These are phyloP conservation scores for Coemansia sp. DNA, from an alignment of 192 early-diverging fungal species.

Conservation along the genomic window DNA sequence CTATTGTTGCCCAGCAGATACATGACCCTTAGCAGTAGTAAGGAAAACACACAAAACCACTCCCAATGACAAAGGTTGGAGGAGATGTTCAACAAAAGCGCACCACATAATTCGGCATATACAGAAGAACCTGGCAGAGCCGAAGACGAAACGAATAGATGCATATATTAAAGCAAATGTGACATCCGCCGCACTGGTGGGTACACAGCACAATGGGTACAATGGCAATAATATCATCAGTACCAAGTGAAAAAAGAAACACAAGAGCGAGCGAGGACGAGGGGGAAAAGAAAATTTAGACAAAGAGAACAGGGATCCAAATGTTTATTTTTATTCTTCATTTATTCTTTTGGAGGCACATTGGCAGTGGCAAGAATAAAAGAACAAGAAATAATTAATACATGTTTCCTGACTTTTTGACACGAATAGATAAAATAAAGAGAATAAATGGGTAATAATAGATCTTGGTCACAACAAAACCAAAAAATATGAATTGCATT, in stretches of 20 bases:
- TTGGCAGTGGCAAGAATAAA: too few relatives aligned
- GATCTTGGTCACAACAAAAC: background rate
- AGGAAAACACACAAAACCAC: too few relatives aligned
- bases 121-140: background rate
- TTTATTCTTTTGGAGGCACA: too few relatives aligned
- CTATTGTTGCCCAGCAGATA: too few relatives aligned
- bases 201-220: background rate
- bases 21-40: too few relatives aligned
- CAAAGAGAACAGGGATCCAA: too few relatives aligned
- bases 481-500: background rate
- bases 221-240: background rate
- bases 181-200: slow-evolving; percentile 6
- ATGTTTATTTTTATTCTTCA: too few relatives aligned
- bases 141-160: background rate
- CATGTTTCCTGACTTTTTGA: background rate
- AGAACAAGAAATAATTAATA: background rate
- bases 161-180: slow-evolving; percentile 33
- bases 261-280: background rate
- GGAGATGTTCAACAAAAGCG: too few relatives aligned
- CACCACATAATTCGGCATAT: background rate
- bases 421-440: background rate
- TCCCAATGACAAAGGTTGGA: too few relatives aligned
- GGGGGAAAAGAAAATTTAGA: too few relatives aligned
- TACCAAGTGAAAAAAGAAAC: background rate
- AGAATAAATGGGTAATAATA: background rate